Percentiles rank a stretch among this genome's conserved stretches.
These are phyloP conservation scores for Scleroderma citrinum DNA, from an alignment of 768 basidiomycete genomes.

Conservation along the genomic window DNA sequence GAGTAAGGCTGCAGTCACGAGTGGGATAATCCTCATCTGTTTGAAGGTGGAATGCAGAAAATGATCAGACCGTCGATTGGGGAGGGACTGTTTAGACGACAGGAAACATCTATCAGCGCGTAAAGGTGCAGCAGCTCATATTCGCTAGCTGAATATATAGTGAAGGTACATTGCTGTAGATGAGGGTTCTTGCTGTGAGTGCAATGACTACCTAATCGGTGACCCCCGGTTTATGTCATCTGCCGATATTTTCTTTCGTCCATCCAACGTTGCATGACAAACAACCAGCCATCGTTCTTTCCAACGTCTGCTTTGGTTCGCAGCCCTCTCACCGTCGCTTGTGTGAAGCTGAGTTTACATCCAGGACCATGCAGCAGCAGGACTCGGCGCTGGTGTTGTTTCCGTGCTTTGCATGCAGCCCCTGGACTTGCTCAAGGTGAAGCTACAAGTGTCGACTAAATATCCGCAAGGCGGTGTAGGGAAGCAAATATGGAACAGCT, in stretches of 20 bases:
- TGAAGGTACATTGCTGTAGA: background rate
- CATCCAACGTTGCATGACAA: conserved; percentile 21
- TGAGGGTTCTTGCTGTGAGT: background rate
- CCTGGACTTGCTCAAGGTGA: conserved; percentile 90
- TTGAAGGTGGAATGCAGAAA: background rate
- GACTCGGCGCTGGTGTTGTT: conserved; percentile 87
- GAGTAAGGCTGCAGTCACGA: background rate
- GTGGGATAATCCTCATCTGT: background rate
- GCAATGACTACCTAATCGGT: too few species aligned
- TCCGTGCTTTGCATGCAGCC: conserved; percentile 97
- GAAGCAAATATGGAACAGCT: conserved; percentile 67
- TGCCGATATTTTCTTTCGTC: background rate
- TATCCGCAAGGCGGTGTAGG: conserved; percentile 56
- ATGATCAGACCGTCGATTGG: too few species aligned
- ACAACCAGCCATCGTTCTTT: conserved; percentile 36
- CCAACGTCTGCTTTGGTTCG: conserved; percentile 31
- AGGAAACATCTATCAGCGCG: too few species aligned
- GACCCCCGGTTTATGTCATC: too few species aligned
- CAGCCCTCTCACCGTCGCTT: background rate
- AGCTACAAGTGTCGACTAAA: conserved; percentile 81
- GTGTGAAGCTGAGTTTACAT: background rate
- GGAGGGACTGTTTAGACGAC: too few species aligned
- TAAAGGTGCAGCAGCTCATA: too few species aligned
- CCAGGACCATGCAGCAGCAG: conserved; percentile 93
- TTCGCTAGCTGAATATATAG: background rate